phyloP scores from a whole-genome alignment of 371 early-diverging fungal genomes.

The Encephalitozoon romaleae region DNA sequence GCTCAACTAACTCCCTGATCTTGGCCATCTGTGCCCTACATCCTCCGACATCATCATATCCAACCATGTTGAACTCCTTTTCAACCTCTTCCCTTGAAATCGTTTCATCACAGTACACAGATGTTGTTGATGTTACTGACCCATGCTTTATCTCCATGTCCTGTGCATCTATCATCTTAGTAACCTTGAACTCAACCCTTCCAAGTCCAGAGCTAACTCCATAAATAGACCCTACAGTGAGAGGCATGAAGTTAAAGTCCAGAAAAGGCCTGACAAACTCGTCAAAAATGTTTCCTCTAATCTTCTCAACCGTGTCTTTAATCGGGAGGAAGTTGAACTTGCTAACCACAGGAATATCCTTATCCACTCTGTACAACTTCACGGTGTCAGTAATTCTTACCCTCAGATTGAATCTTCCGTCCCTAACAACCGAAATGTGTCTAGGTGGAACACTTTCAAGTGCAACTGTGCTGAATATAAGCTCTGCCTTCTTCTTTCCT shows the following conservation, averaged over 20 bases:
- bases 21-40: constrained; percentile 96
- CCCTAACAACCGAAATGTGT: constrained; percentile 81
- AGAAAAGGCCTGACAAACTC: constrained; percentile 87
- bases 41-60: constrained; percentile 98
- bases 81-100: constrained; percentile 94
- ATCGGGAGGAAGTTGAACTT: constrained; percentile 89
- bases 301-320: constrained; percentile 90
- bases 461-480: constrained; percentile 79
- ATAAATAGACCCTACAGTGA: constrained; percentile 83
- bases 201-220: constrained; percentile 78
- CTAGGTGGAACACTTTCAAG: constrained; percentile 80
- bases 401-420: constrained; percentile 75
- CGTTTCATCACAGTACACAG: constrained; percentile 90
- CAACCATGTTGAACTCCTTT: constrained; percentile 82
- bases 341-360: constrained; percentile 75
- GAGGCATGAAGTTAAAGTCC: constrained; percentile 78
- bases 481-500: constrained; percentile 93
- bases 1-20: constrained; percentile 93
- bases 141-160: constrained; percentile 40
- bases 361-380: constrained; percentile 77
- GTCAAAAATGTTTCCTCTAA: constrained; percentile 89
- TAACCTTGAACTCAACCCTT: constrained; percentile 95
- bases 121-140: constrained; percentile 73
- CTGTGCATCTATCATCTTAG: constrained; percentile 66
- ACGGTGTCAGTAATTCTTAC: constrained; percentile 91